These are phyloP conservation scores for Sarocladiaceae sp. DNA, from an alignment of 2,329 filamentous ascomycete species.

Conservation along the genomic window DNA sequence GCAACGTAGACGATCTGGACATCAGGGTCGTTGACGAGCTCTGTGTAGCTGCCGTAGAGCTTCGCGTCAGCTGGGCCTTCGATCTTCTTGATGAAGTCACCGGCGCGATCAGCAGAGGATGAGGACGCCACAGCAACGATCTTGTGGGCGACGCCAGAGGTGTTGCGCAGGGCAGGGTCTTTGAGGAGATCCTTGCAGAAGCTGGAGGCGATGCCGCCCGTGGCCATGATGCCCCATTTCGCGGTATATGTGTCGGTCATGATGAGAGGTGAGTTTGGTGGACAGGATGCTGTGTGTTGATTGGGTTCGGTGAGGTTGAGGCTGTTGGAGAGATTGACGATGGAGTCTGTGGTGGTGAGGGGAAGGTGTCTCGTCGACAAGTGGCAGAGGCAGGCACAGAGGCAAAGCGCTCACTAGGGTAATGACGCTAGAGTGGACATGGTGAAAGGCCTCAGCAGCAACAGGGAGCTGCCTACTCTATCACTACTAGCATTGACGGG, in stretches of 20 bases:
- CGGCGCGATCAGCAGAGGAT: slow-evolving; percentile 60
- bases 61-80: slow-evolving; percentile 62
- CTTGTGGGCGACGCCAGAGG: slow-evolving; percentile 67
- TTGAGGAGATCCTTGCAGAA: slow-evolving; percentile 75
- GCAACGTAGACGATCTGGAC: slow-evolving; percentile 86
- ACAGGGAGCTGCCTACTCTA: too few species aligned
- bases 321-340: too few species aligned
- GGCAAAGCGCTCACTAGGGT: too few species aligned
- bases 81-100: slow-evolving; percentile 65
- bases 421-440: too few species aligned
- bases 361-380: too few species aligned
- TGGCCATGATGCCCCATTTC: slow-evolving; percentile 57
- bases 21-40: slow-evolving; percentile 70
- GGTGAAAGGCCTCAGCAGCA: too few species aligned
- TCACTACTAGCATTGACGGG: too few species aligned
- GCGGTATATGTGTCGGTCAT: slow-evolving; percentile 41
- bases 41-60: slow-evolving; percentile 74
- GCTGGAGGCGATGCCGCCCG: slow-evolving; percentile 50
- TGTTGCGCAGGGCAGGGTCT: slow-evolving; percentile 63
- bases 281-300: too few species aligned
- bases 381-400: too few species aligned
- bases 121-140: slow-evolving; percentile 78
- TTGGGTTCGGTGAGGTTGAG: too few species aligned
- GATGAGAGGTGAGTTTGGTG: slow-evolving; percentile 9
- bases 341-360: too few species aligned